A percentile compares a stretch with the other conserved stretches of the same genome.
phyloP scores from a whole-genome alignment of 768 basidiomycete species.

The Hypholoma sublateritium region DNA sequence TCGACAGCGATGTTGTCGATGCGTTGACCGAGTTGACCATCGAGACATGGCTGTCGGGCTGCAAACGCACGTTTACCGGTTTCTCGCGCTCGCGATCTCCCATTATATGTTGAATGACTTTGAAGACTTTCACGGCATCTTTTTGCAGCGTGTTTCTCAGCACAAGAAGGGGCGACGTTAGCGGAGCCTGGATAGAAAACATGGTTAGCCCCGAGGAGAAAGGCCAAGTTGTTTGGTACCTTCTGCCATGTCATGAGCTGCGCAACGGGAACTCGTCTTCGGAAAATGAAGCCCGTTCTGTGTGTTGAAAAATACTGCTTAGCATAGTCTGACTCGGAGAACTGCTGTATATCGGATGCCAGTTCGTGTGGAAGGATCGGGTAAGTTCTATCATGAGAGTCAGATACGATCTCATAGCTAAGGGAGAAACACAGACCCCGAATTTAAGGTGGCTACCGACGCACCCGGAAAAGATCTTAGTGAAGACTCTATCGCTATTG shows the following conservation, averaged over 20 bases:
- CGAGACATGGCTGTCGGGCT: constrained; percentile 43
- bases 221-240: constrained; percentile 29
- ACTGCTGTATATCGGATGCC: constrained; percentile 82
- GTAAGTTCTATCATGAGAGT: constrained; percentile 51
- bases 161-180: constrained; percentile 74
- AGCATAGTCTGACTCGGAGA: constrained; percentile 85
- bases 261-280: constrained; percentile 75
- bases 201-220: not conserved
- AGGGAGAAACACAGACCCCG: constrained; percentile 51
- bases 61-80: constrained; percentile 47
- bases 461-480: constrained; percentile 20
- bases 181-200: constrained; percentile 43
- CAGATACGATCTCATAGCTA: constrained; percentile 3
- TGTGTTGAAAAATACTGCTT: constrained; percentile 88
- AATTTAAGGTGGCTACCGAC: constrained; percentile 47
- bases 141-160: constrained; percentile 64
- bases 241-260: constrained; percentile 95
- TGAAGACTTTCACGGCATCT: constrained; percentile 85
- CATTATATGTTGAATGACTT: constrained; percentile 90
- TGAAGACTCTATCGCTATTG: constrained; percentile 56
- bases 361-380: constrained; percentile 80
- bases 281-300: constrained; percentile 85
- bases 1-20: constrained; percentile 46
- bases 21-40: constrained; percentile 42
- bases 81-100: constrained; percentile 83